phyloP scores from a whole-genome alignment of 2,329 filamentous ascomycete species.

The Tothia fuscella region DNA sequence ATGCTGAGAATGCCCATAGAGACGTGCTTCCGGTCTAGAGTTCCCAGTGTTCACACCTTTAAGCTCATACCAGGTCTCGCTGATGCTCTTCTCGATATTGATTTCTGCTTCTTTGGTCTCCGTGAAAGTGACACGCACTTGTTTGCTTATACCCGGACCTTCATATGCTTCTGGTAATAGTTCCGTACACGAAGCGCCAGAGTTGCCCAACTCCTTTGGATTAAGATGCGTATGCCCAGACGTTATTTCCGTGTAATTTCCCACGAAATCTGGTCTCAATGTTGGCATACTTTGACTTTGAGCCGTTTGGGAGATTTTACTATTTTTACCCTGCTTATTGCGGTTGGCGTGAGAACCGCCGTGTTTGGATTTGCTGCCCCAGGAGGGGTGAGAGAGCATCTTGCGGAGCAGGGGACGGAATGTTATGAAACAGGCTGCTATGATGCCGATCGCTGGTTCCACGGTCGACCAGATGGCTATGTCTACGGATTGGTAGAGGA shows the following conservation, averaged over 20 bases:
- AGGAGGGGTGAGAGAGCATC: background rate
- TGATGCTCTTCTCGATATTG: too few relatives aligned
- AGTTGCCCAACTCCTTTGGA: too few relatives aligned
- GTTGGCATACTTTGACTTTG: background rate
- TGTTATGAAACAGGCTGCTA: constrained; percentile 23
- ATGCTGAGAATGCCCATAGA: too few relatives aligned
- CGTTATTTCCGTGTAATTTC: constrained; percentile 5
- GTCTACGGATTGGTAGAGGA: constrained; percentile 20
- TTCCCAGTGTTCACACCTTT: too few relatives aligned
- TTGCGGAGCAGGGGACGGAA: constrained; percentile 21
- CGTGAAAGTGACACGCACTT: too few relatives aligned
- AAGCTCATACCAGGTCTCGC: too few relatives aligned
- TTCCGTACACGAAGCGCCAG: too few relatives aligned
- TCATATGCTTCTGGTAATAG: too few relatives aligned
- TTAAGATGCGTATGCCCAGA: too few relatives aligned
- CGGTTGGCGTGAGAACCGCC: background rate
- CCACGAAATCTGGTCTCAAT: constrained; percentile 3
- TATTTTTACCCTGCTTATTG: background rate
- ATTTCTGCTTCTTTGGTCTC: too few relatives aligned
- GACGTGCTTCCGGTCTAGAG: too few relatives aligned
- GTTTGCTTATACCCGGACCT: too few relatives aligned
- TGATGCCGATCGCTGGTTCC: constrained; percentile 25
- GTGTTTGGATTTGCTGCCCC: background rate
- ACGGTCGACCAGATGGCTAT: constrained; percentile 22
- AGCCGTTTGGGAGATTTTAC: background rate